Evolutionary conservation across 2,329 filamentous ascomycete genomes (phyloP).

Genomic region (Fusarium setosum): DNA sequence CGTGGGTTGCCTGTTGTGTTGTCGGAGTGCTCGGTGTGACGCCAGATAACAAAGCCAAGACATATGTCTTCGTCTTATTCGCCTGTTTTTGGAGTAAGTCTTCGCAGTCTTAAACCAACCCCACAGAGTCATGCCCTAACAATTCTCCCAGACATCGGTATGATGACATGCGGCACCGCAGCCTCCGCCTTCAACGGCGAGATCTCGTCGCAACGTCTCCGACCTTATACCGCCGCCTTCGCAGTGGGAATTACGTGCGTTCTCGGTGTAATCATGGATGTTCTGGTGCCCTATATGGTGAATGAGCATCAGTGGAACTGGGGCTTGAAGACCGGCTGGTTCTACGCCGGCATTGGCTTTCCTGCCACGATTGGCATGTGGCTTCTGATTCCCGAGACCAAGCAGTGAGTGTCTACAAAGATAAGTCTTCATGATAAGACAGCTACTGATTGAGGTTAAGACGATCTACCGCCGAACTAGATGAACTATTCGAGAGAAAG

Average conservation of each 20-base stretch:
- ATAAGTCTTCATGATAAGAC: neutral
- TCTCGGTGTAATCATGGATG: slow-evolving; percentile 37
- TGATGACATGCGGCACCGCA: slow-evolving; percentile 38
- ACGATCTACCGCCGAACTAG: slow-evolving; percentile 44
- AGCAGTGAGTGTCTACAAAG: slow-evolving; percentile 25
- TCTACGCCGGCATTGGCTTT: slow-evolving; percentile 41
- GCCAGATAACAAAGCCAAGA: neutral
- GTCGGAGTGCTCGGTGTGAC: neutral
- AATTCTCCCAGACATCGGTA: slow-evolving; percentile 33
- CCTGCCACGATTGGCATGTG: slow-evolving; percentile 40
- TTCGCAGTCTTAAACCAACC: neutral
- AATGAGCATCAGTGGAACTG: slow-evolving; percentile 45
- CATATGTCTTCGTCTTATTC: neutral
- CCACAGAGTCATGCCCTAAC: slow-evolving; percentile 14
- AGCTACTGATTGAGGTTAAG: neutral
- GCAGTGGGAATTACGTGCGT: slow-evolving; percentile 42
- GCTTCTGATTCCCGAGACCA: slow-evolving; percentile 47
- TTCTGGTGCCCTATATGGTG: slow-evolving; percentile 47
- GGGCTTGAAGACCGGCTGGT: slow-evolving; percentile 46
- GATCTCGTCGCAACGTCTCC: slow-evolving; percentile 50
- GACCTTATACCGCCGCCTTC: slow-evolving; percentile 46
- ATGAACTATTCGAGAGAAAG: slow-evolving; percentile 40
- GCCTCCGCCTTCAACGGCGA: slow-evolving; percentile 47
- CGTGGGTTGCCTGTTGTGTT: neutral
- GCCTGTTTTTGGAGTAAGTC: slow-evolving; percentile 4